Evolutionary conservation across 805 yeast species (phyloP).

Genomic region (Pichia phayaonensis): DNA sequence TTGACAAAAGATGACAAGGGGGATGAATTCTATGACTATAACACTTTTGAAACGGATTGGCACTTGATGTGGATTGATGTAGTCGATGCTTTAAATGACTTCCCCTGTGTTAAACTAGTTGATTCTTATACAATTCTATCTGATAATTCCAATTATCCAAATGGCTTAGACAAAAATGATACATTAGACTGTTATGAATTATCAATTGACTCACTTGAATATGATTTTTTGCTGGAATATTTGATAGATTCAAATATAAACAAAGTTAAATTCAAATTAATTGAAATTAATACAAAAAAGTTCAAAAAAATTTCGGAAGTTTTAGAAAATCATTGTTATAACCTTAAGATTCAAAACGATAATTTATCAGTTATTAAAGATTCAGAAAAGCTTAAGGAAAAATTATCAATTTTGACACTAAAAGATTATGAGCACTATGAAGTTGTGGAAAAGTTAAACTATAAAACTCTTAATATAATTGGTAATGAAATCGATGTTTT

Average conservation of each 20-base stretch:
- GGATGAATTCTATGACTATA: constrained; percentile 2
- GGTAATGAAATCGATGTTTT: constrained; percentile 11
- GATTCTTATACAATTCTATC: background rate
- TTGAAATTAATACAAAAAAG: constrained; percentile 12
- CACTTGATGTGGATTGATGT: constrained; percentile 2
- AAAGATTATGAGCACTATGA: constrained; percentile 13
- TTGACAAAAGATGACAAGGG: constrained; percentile 5
- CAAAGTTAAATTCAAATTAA: constrained; percentile 6
- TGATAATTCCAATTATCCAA: background rate
- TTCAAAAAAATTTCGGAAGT: constrained; percentile 9
- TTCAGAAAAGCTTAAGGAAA: constrained; percentile 3
- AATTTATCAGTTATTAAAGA: constrained; percentile 10
- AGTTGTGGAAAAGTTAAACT: constrained; percentile 5
- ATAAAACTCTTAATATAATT: constrained; percentile 8
- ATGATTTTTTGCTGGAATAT: constrained; percentile 9
- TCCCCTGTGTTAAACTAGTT: constrained; percentile 9
- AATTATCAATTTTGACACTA: constrained; percentile 8
- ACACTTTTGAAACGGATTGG: background rate
- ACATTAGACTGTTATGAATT: constrained; percentile 3
- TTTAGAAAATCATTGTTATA: constrained; percentile 4
- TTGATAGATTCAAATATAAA: constrained; percentile 1
- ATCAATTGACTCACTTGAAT: constrained; percentile 8
- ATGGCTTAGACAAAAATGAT: background rate
- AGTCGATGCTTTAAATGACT: constrained; percentile 2
- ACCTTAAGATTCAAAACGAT: constrained; percentile 8